A percentile compares a stretch with the other conserved stretches of the same genome.
Evolutionary conservation across 306 rosid genomes (phyloP).

Genomic region (Fagus crenata): DNA sequence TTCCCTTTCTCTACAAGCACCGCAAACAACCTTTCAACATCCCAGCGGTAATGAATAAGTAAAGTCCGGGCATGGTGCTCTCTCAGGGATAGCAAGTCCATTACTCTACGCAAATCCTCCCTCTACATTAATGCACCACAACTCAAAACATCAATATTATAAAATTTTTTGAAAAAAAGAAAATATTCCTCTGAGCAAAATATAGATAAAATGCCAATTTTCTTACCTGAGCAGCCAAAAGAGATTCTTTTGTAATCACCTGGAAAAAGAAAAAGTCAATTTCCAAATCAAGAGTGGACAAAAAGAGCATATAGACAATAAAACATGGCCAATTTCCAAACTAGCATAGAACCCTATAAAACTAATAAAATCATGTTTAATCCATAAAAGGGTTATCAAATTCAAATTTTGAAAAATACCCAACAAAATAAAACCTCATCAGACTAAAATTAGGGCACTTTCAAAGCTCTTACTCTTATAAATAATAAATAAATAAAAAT

Average conservation of each 20-base stretch:
- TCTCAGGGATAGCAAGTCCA: conserved; percentile 70
- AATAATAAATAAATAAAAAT: conserved; percentile 6
- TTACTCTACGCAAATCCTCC: conserved; percentile 83
- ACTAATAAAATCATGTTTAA: neutral
- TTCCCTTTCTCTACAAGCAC: conserved; percentile 75
- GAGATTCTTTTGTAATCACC: conserved; percentile 81
- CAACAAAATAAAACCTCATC: neutral
- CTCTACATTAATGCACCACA: conserved; percentile 44
- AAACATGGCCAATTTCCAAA: neutral
- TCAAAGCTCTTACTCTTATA: conserved; percentile 10
- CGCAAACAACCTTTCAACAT: conserved; percentile 66
- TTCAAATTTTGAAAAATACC: neutral
- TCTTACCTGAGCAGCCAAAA: conserved; percentile 77
- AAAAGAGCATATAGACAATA: neutral
- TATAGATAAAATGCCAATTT: neutral
- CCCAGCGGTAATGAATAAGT: conserved; percentile 89
- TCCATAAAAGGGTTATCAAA: neutral
- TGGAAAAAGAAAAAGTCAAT: conserved; percentile 28
- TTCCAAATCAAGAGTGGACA: neutral
- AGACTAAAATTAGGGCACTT: neutral
- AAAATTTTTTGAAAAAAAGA: neutral
- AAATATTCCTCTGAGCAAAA: neutral
- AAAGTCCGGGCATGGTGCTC: conserved; percentile 85
- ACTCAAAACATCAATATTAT: conserved; percentile 27
- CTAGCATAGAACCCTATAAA: neutral